These are phyloP conservation scores for Macrophomina tecta DNA, from an alignment of 2,329 filamentous ascomycete species.

Conservation along the genomic window DNA sequence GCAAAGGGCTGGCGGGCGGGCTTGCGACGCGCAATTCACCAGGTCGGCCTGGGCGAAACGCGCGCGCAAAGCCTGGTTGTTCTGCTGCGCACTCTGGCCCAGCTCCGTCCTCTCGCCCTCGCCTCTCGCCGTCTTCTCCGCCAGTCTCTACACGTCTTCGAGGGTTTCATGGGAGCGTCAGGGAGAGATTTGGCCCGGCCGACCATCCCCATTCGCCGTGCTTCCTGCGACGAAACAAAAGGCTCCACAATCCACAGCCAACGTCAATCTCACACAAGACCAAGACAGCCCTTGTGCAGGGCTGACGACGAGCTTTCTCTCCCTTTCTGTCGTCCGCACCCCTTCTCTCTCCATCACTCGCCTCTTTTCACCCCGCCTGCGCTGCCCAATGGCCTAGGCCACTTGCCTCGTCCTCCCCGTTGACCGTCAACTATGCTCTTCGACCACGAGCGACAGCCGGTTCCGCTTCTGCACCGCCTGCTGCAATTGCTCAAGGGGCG, in stretches of 20 bases:
- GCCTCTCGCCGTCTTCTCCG: background rate
- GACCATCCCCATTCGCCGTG: conserved; percentile 18
- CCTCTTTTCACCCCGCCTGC: background rate
- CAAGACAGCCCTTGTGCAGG: background rate
- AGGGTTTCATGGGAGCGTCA: conserved; percentile 5
- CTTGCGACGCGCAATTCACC: conserved; percentile 13
- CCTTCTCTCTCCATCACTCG: background rate
- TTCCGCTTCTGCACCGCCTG: conserved; percentile 9
- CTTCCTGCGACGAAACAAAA: conserved; percentile 20
- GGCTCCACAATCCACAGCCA: conserved; percentile 4
- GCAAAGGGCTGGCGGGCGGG: background rate
- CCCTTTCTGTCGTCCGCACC: background rate
- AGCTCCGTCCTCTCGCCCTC: background rate
- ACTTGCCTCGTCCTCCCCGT: too few species aligned
- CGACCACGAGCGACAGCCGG: conserved; percentile 11
- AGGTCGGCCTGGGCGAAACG: conserved; percentile 3
- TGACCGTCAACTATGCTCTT: conserved; percentile 3
- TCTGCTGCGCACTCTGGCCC: background rate
- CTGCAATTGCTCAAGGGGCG: conserved; percentile 17
- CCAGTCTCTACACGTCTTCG: background rate
- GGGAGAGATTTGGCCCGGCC: conserved; percentile 6
- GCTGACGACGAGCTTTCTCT: background rate
- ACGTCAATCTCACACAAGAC: conserved; percentile 1
- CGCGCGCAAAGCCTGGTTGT: background rate
- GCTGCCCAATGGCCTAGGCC: conserved; percentile 10